phyloP scores from a whole-genome alignment of 106 monocot species.

The Dendrobium officinale region DNA sequence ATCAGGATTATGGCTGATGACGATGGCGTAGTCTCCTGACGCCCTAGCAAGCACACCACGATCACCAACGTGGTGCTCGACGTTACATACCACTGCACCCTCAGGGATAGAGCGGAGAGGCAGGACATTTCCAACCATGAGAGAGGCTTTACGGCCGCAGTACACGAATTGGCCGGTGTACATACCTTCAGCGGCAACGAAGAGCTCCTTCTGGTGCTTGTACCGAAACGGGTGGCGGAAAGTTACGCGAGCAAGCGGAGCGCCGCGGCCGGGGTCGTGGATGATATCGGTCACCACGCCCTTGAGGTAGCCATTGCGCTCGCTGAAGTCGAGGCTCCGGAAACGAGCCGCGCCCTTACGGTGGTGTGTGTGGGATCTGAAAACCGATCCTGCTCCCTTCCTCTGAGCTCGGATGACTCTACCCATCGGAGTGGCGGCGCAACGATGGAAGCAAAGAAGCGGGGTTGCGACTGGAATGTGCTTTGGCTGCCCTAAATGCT shows the following conservation, averaged over 20 bases:
- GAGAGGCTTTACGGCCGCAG: constrained; percentile 45
- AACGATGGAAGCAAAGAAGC: background rate
- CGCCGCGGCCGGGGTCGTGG: constrained; percentile 56
- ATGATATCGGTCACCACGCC: constrained; percentile 50
- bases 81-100: constrained; percentile 38
- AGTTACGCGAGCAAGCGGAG: constrained; percentile 36
- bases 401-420: constrained; percentile 48
- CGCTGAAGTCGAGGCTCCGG: constrained; percentile 45
- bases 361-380: constrained; percentile 43
- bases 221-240: constrained; percentile 41
- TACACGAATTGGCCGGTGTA: constrained; percentile 55
- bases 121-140: constrained; percentile 51
- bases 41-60: constrained; percentile 36
- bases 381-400: constrained; percentile 44
- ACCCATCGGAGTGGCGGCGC: constrained; percentile 23
- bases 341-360: constrained; percentile 45
- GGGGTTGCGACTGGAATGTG: background rate
- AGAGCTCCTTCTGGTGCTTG: constrained; percentile 63
- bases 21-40: constrained; percentile 46
- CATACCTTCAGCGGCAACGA: constrained; percentile 52
- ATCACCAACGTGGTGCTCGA: constrained; percentile 36
- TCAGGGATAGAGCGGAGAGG: constrained; percentile 31
- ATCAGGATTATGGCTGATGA: constrained; percentile 48
- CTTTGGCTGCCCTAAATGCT: background rate
- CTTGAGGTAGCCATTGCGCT: constrained; percentile 56